phyloP scores from a whole-genome alignment of 139 green algal species.

The Zygnema cylindricum region DNA sequence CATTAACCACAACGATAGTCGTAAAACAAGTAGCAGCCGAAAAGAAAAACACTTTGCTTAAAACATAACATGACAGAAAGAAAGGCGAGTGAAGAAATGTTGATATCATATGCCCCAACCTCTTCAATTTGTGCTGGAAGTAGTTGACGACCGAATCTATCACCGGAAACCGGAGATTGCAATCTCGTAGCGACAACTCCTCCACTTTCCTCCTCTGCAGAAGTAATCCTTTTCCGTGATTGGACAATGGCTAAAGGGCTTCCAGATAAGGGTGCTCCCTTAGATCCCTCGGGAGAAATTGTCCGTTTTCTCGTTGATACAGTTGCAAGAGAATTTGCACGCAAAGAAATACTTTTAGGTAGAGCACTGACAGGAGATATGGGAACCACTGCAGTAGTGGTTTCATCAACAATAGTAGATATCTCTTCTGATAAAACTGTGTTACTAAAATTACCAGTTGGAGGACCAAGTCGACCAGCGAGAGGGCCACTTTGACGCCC shows the following conservation, averaged over 20 bases:
- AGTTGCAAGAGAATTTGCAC: not conserved
- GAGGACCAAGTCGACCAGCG: not conserved
- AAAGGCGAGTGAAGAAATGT: too few species aligned
- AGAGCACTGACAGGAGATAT: slow-evolving; percentile 20
- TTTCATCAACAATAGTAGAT: not conserved
- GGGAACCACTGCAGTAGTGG: slow-evolving; percentile 32
- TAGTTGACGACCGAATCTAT: too few species aligned
- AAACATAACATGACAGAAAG: too few species aligned
- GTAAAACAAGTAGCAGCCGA: too few species aligned
- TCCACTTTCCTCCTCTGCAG: too few species aligned
- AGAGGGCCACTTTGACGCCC: not conserved
- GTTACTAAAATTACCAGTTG: not conserved
- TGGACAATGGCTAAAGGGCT: not conserved
- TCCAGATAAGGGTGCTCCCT: not conserved
- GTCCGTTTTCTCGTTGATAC: not conserved
- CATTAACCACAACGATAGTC: too few species aligned
- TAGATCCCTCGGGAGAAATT: slow-evolving; percentile 11
- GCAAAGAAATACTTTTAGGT: slow-evolving; percentile 48
- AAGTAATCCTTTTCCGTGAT: too few species aligned
- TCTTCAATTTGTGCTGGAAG: too few species aligned
- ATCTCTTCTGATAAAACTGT: not conserved
- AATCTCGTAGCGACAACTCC: too few species aligned
- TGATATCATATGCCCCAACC: too few species aligned
- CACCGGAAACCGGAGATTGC: too few species aligned
- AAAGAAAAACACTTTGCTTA: too few species aligned